Base-by-base conservation (phyloP, 208 protist species). In the Trypanosoma lewisi region DNA sequence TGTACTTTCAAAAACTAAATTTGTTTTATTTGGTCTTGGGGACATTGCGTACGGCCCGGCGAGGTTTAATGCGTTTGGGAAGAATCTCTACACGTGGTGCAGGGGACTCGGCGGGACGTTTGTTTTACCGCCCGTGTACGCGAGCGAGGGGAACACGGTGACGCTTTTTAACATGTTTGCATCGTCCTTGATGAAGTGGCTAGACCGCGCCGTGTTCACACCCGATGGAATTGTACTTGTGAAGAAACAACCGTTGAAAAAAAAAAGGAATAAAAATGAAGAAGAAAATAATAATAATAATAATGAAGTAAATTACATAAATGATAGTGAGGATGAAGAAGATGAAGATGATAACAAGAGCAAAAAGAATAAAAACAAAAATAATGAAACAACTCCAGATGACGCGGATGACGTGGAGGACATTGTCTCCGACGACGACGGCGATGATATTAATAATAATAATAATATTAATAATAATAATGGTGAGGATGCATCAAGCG, bases 11-110 rank as follows among this genome's bases (percentile, higher is more conserved):
- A 19, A 75, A 11, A 87, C 75, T 50, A 80, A 79, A 47, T 96
- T 95, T 59, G 78, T 82, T 21, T 49, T 97, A 8, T 96, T 97
- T 73, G 92, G 91, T 9, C 74, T 96, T 12, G 94, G 94, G 30
- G 89, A 97, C 59, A 69, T 80, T 47, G 78, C 80, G 11, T 97
- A 96, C 68, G 86, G 87, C 34, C 67, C 77, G 8, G 50, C 54
- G 17, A 53, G 83, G 60, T 97, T 93, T 71, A 96, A 93, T 65
- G 45, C 63, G 8, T 91, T 94, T 62, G 86, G 78, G 16, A 90
- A 89, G 63, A 60, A 91, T 42, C 36, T 96, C 47, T 70, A 92
- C 41, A 64, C 75, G 62, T 88, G 75, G 75, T 87, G 91, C 49
- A 68, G 73, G 17, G 83, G 77, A 0, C 73, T 96, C 28, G 83